Percentiles rank a stretch among this genome's conserved stretches.
phyloP scores from a whole-genome alignment of 2,329 filamentous ascomycete genomes.

The Fusarium humuli region DNA sequence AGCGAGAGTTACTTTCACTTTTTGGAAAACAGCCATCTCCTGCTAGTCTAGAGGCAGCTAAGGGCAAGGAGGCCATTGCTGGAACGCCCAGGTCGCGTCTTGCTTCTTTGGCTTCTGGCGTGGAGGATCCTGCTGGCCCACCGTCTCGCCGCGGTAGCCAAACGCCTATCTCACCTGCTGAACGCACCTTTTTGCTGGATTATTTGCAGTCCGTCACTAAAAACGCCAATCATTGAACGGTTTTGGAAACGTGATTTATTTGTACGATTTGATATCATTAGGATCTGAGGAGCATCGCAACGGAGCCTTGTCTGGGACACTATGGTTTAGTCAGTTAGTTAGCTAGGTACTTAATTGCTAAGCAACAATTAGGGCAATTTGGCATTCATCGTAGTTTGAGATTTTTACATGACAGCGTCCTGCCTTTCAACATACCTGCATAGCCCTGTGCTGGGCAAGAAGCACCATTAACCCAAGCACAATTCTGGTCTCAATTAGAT shows the following conservation, averaged over 20 bases:
- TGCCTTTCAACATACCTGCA: background rate
- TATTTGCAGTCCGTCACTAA: slow-evolving; percentile 73
- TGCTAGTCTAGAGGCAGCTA: slow-evolving; percentile 40
- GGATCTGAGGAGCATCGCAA: slow-evolving; percentile 34
- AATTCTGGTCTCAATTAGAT: background rate
- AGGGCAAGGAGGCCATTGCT: slow-evolving; percentile 42
- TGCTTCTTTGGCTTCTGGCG: slow-evolving; percentile 58
- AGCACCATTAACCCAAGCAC: background rate
- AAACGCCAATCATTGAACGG: slow-evolving; percentile 49
- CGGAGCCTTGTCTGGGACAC: slow-evolving; percentile 36
- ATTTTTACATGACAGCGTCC: background rate
- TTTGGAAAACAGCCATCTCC: slow-evolving; percentile 63
- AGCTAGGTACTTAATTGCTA: slow-evolving; percentile 21
- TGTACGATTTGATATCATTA: slow-evolving; percentile 37
- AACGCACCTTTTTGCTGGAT: slow-evolving; percentile 80
- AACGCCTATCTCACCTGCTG: slow-evolving; percentile 72
- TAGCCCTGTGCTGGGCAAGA: background rate
- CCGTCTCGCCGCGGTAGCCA: slow-evolving; percentile 61
- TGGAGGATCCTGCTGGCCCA: slow-evolving; percentile 47
- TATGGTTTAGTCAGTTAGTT: slow-evolving; percentile 12
- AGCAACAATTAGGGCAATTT: slow-evolving; percentile 12
- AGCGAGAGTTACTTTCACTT: slow-evolving; percentile 66
- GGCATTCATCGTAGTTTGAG: background rate
- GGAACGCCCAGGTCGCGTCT: slow-evolving; percentile 52
- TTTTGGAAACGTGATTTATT: slow-evolving; percentile 13